Evolutionary conservation across 805 yeast species (phyloP).

Genomic region (Schizosaccharomyces japonicus): DNA sequence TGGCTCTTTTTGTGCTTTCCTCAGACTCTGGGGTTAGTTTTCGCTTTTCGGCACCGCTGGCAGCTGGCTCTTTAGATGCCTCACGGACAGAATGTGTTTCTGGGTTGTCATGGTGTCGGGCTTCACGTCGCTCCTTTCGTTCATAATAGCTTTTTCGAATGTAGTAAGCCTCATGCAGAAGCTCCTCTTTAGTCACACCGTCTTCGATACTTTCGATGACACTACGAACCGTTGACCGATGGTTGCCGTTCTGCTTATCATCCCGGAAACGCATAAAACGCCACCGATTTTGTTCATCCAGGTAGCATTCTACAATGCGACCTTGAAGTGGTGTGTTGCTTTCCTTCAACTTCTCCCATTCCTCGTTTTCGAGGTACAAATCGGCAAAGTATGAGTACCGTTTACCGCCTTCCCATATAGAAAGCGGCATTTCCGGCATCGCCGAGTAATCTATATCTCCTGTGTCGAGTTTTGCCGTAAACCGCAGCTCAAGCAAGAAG

Average conservation of each 20-base stretch:
- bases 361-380: constrained; percentile 36
- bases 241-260: constrained; percentile 78
- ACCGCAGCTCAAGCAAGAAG: constrained; percentile 37
- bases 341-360: constrained; percentile 53
- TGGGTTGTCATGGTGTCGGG: no score
- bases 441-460: not conserved
- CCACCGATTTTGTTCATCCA: constrained; percentile 51
- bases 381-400: constrained; percentile 45
- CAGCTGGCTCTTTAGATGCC: no score
- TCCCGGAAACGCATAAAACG: constrained; percentile 70
- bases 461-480: not conserved
- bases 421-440: constrained; percentile 18
- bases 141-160: not conserved
- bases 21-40: no score
- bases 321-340: constrained; percentile 58
- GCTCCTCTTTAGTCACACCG: constrained; percentile 58
- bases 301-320: constrained; percentile 64
- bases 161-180: constrained; percentile 17
- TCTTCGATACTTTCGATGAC: constrained; percentile 68
- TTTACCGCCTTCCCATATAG: constrained; percentile 54
- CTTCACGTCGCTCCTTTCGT: not conserved
- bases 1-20: no score
- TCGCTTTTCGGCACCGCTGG: no score
- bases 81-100: no score
- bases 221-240: constrained; percentile 53